Percentiles rank a stretch among this genome's conserved stretches.
phyloP scores from a whole-genome alignment of 2,329 filamentous ascomycete species.

The Aspergillus hortae region DNA sequence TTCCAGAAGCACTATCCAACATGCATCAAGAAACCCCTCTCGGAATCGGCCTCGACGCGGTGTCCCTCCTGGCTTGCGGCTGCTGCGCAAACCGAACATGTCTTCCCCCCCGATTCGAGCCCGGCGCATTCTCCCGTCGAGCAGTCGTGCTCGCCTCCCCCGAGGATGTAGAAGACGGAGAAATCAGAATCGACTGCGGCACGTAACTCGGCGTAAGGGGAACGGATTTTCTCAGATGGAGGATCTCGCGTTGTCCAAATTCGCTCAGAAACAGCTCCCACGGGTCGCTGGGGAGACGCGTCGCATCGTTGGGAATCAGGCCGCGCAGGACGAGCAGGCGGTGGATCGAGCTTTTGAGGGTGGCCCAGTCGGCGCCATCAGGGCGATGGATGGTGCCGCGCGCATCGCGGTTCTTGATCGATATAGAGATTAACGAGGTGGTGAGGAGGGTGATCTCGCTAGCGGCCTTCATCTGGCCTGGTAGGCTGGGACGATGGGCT shows the following conservation, averaged over 20 bases:
- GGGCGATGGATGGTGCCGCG: slow-evolving; percentile 8
- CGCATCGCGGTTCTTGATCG: slow-evolving; percentile 4
- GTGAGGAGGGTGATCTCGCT: slow-evolving; percentile 5
- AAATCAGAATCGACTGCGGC: not conserved
- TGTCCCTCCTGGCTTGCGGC: not conserved
- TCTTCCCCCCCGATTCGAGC: not conserved
- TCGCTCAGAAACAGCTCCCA: slow-evolving; percentile 9
- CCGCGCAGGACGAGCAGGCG: slow-evolving; percentile 12
- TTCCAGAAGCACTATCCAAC: not conserved
- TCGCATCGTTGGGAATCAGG: not conserved
- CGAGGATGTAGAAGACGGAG: not conserved
- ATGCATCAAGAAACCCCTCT: not conserved
- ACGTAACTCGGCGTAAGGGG: too few relatives aligned
- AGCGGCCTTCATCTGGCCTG: slow-evolving; percentile 5
- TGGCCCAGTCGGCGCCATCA: slow-evolving; percentile 5
- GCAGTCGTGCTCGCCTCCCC: not conserved
- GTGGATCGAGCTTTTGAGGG: slow-evolving; percentile 2
- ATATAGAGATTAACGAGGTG: not conserved
- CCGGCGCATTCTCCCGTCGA: not conserved
- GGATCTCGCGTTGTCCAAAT: slow-evolving; percentile 1
- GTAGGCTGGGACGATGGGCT: not conserved
- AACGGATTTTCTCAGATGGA: too few relatives aligned
- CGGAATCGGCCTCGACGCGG: not conserved
- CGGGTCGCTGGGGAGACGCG: slow-evolving; percentile 3
- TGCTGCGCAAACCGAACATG: not conserved